These are phyloP conservation scores for Petunia hybrid DNA, from an alignment of 305 asterid species.

Conservation along the genomic window DNA sequence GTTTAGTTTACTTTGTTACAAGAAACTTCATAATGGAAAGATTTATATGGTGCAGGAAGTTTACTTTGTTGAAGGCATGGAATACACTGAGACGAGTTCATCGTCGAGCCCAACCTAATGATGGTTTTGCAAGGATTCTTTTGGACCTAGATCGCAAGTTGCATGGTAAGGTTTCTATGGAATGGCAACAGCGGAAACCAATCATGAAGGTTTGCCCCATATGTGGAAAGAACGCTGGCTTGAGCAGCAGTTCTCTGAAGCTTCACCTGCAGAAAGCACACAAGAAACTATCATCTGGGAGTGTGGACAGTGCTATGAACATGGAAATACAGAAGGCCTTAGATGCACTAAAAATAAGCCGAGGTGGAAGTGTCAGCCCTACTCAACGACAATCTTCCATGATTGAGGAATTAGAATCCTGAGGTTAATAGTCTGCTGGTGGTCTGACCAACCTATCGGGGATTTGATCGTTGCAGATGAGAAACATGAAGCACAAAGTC, in stretches of 20 bases:
- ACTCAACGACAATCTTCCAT: constrained; percentile 65
- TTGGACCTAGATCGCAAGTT: constrained; percentile 73
- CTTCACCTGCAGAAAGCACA: constrained; percentile 96
- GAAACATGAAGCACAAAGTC: background rate
- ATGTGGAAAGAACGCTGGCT: constrained; percentile 93
- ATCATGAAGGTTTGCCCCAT: constrained; percentile 92
- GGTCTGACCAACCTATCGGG: background rate
- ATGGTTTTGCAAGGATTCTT: constrained; percentile 88
- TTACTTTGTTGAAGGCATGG: constrained; percentile 82
- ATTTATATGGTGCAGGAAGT: constrained; percentile 59
- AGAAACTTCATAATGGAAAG: constrained; percentile 13
- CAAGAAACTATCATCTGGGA: constrained; percentile 89
- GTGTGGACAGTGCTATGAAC: constrained; percentile 97
- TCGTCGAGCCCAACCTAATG: constrained; percentile 96
- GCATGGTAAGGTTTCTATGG: constrained; percentile 92
- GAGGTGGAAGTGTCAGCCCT: constrained; percentile 95
- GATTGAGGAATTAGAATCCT: constrained; percentile 29
- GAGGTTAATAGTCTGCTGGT: constrained; percentile 3
- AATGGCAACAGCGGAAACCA: constrained; percentile 94
- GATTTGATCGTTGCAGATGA: background rate
- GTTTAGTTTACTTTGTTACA: background rate
- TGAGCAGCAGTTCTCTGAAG: constrained; percentile 96
- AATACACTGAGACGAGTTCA: constrained; percentile 78
- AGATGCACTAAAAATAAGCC: constrained; percentile 82
- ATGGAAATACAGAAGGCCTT: constrained; percentile 94